Evolutionary conservation across 768 basidiomycete genomes (phyloP).

Genomic region (Plicaturopsis crispa): DNA sequence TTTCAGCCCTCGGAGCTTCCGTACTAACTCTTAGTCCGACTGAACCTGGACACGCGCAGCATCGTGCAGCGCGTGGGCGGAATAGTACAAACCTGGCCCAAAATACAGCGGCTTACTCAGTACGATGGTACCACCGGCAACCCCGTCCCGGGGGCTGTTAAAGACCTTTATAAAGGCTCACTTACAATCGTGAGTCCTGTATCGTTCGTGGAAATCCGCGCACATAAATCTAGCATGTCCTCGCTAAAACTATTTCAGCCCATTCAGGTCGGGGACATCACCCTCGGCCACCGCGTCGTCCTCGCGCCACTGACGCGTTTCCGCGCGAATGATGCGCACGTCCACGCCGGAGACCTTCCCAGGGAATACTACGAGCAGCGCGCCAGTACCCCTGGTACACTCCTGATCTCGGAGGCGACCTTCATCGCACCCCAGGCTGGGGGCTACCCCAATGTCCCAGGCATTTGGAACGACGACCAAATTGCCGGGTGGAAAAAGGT

Average conservation of each 20-base stretch:
- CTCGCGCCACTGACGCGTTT: slow-evolving; percentile 34
- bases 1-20: too few relatives aligned
- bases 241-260: slow-evolving; percentile 23
- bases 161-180: too few relatives aligned
- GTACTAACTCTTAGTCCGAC: too few relatives aligned
- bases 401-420: slow-evolving; percentile 40
- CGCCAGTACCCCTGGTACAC: slow-evolving; percentile 27
- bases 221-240: slow-evolving; percentile 2
- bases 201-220: too few relatives aligned
- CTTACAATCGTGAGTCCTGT: too few relatives aligned
- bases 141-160: too few relatives aligned
- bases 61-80: too few relatives aligned
- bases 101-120: too few relatives aligned
- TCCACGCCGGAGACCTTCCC: slow-evolving; percentile 21
- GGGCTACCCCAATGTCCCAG: slow-evolving; percentile 23
- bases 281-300: slow-evolving; percentile 30
- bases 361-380: slow-evolving; percentile 31
- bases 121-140: too few relatives aligned
- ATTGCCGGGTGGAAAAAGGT: slow-evolving; percentile 45
- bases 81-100: too few relatives aligned
- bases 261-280: slow-evolving; percentile 19
- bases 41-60: too few relatives aligned
- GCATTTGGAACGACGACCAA: slow-evolving; percentile 44
- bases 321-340: slow-evolving; percentile 19
- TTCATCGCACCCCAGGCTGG: slow-evolving; percentile 23